A percentile compares a stretch with the other conserved stretches of the same genome.
phyloP scores from a whole-genome alignment of 176 grass and related monocot species.

The Zizania latifolia region DNA sequence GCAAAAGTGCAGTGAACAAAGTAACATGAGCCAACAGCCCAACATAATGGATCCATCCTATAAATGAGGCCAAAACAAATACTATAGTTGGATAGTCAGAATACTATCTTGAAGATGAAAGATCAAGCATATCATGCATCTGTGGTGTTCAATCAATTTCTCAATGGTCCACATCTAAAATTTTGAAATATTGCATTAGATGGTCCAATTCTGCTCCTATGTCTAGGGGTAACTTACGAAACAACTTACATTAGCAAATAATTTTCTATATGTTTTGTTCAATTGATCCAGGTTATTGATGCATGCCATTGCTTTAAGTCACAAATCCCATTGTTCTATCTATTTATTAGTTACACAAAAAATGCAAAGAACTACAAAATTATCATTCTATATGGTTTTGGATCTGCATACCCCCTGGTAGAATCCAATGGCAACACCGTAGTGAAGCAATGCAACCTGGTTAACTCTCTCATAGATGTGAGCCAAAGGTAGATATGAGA shows the following conservation, averaged over 20 bases:
- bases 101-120: not conserved
- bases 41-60: not conserved
- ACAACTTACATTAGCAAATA: not conserved
- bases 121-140: not conserved
- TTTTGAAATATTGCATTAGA: not conserved
- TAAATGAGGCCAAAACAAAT: not conserved
- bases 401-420: constrained; percentile 85
- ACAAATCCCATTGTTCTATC: not conserved
- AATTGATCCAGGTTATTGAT: not conserved
- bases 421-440: constrained; percentile 80
- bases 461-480: constrained; percentile 89
- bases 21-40: not conserved
- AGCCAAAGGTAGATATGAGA: constrained; percentile 90
- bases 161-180: not conserved
- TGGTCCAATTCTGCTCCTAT: constrained; percentile 2
- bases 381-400: constrained; percentile 5
- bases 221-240: not conserved
- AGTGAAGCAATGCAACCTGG: constrained; percentile 65
- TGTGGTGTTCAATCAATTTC: not conserved
- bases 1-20: not conserved
- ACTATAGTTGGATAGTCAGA: not conserved
- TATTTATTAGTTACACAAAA: not conserved
- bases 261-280: not conserved
- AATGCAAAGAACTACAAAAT: not conserved
- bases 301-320: not conserved